Conservation (phyloP, 2,329 filamentous ascomycete genomes). For the Diaporthe amygdali region DNA sequence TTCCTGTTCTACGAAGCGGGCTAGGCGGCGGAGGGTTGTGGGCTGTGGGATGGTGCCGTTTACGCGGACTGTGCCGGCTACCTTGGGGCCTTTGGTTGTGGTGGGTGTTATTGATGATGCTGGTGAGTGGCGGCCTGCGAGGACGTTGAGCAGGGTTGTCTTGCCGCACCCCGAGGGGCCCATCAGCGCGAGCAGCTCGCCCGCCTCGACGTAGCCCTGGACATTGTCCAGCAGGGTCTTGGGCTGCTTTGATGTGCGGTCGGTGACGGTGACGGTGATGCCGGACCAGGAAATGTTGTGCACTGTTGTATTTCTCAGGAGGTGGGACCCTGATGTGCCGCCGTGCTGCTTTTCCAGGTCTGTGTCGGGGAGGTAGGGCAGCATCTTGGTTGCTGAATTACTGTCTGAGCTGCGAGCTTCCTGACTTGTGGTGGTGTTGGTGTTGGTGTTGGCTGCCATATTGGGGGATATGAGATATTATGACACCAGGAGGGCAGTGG, state of each 20-base stretch:
- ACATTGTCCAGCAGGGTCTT: slow-evolving; percentile 68
- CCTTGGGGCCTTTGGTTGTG: slow-evolving; percentile 54
- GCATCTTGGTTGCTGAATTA: slow-evolving; percentile 24
- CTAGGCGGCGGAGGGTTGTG: slow-evolving; percentile 66
- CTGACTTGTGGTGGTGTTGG: slow-evolving; percentile 19
- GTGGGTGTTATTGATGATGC: too few species aligned
- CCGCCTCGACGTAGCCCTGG: slow-evolving; percentile 68
- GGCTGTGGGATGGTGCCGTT: slow-evolving; percentile 65
- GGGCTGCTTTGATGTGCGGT: slow-evolving; percentile 69
- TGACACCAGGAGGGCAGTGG: background rate
- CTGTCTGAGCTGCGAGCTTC: slow-evolving; percentile 25
- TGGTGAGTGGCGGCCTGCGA: slow-evolving; percentile 59
- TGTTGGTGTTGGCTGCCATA: background rate
- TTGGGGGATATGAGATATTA: background rate
- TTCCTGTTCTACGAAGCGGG: slow-evolving; percentile 85
- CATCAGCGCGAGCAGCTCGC: slow-evolving; percentile 81
- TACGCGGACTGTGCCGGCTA: slow-evolving; percentile 60
- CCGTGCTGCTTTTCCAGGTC: slow-evolving; percentile 35
- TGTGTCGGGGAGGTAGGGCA: background rate
- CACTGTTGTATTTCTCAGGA: slow-evolving; percentile 69
- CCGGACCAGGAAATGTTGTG: slow-evolving; percentile 69
- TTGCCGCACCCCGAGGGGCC: slow-evolving; percentile 78
- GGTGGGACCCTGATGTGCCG: slow-evolving; percentile 48
- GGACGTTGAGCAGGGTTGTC: slow-evolving; percentile 81
- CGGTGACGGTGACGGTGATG: slow-evolving; percentile 75